A percentile compares a stretch with the other conserved stretches of the same genome.
Evolutionary conservation across 208 protist species (phyloP).

Genomic region (Endotrypanum monterogeii): DNA sequence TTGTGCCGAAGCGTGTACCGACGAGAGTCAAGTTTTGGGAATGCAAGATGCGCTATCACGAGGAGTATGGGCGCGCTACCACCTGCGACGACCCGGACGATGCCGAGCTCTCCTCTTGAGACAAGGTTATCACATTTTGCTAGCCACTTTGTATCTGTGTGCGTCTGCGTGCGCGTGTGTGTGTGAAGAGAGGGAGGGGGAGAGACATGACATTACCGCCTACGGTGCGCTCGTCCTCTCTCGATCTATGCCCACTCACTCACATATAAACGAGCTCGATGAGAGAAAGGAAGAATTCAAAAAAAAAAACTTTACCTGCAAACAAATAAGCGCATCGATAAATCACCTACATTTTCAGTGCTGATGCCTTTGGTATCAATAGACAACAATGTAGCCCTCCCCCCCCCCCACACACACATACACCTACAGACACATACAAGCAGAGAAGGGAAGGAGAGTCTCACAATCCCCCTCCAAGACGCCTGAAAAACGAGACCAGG

Average conservation of each 20-base stretch:
- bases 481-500: no score
- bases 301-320: no score
- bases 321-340: no score
- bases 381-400: no score
- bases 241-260: not conserved
- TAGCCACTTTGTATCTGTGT: no score
- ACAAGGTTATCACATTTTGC: not conserved
- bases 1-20: conserved; percentile 56
- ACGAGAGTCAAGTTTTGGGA: conserved; percentile 48
- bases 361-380: no score
- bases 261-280: not conserved
- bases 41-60: conserved; percentile 69
- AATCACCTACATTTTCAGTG: no score
- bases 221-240: no score
- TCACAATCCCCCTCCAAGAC: no score
- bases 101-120: conserved; percentile 35
- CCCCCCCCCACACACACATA: not conserved
- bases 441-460: not conserved
- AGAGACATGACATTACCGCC: no score
- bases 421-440: not conserved
- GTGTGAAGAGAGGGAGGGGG: no score
- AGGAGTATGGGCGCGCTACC: conserved; percentile 26
- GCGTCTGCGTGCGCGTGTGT: no score
- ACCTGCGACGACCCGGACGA: conserved; percentile 78
- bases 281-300: not conserved